Conservation (phyloP, 179 eudicot species). For the Spinacia oleracea region DNA sequence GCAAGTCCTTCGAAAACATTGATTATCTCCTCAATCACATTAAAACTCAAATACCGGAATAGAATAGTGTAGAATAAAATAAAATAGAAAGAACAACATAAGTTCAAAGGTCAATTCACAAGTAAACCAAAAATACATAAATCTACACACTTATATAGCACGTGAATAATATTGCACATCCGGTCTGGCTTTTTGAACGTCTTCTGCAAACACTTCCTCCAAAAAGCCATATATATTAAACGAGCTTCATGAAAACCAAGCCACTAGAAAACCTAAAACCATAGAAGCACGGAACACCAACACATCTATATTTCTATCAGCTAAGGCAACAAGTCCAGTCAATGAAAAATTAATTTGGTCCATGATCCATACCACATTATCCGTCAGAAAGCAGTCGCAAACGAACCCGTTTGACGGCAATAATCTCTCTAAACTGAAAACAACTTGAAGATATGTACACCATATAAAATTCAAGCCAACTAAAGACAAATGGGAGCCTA, state of each 20-base stretch:
- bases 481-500: neutral
- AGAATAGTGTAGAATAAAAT: too few species aligned
- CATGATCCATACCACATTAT: slow-evolving; percentile 26
- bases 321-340: slow-evolving; percentile 11
- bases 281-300: slow-evolving; percentile 21
- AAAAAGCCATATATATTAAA: slow-evolving; percentile 23
- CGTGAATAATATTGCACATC: slow-evolving; percentile 21
- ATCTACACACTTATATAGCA: slow-evolving; percentile 5
- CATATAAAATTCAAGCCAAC: slow-evolving; percentile 30
- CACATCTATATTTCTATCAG: slow-evolving; percentile 6
- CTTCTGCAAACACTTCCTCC: slow-evolving; percentile 22
- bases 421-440: slow-evolving; percentile 30
- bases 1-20: too few species aligned
- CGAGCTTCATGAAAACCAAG: slow-evolving; percentile 35
- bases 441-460: slow-evolving; percentile 32
- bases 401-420: slow-evolving; percentile 21
- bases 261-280: slow-evolving; percentile 41
- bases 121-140: neutral
- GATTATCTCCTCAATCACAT: too few species aligned
- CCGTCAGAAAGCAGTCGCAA: slow-evolving; percentile 25
- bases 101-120: too few species aligned
- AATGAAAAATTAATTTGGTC: slow-evolving; percentile 14
- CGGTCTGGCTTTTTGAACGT: slow-evolving; percentile 13
- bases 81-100: neutral
- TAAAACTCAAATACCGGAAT: too few species aligned